Base-by-base conservation (phyloP, 768 basidiomycete genomes). In the Podaxis rugospora region DNA sequence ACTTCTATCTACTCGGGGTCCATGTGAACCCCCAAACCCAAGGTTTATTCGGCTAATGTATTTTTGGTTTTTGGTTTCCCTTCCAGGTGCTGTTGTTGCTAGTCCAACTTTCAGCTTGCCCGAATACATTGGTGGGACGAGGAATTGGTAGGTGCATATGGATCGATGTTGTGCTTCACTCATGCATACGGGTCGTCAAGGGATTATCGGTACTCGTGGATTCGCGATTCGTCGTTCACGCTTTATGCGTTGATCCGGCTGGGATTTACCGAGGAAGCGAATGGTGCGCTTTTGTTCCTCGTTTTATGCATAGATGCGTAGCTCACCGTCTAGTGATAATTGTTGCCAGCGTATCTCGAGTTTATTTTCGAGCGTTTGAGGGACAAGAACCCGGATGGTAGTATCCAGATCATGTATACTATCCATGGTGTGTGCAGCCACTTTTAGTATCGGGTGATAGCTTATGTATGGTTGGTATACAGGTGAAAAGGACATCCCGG, bases 401-500 rank as follows among this genome's bases (percentile, higher is more conserved):
- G 92, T 46, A 73, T 98, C 23, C 94, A 98, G 71, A 98, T 96
- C 67, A 94, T 98, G 95, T 95, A 95, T 70, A 96, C 93, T 32
- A 98, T 97, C 58, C 93, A 96, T 59, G 94, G 94, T 82, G 67
- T 63, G 58, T 53, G 42, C 23, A 21, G 35, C 44, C 35, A 3
- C 47, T 35, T 14, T 6, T 47, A 2, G 39, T 14, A 40, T n/a
- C 42, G 9, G 18, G 18, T 6, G 6, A 21, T 16, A 16, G 18
- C 42, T 44, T 18, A 44, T 44, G 6, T 18, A 2, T 44, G n/a
- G 6, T 44, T 18, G 42, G 3, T 18, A 40, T 47, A n/a, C 55
- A 87, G 86, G 87, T 21, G 80, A 85, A 40, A 88, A 92, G 75
- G 89, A 93, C 51, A 75, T 98, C 5, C 87, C 90, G 64, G 93